Percentiles rank a stretch among this genome's conserved stretches.
Conservation (phyloP, 1,284 basidiomycete genomes). For the Sporisorium sorghi region DNA sequence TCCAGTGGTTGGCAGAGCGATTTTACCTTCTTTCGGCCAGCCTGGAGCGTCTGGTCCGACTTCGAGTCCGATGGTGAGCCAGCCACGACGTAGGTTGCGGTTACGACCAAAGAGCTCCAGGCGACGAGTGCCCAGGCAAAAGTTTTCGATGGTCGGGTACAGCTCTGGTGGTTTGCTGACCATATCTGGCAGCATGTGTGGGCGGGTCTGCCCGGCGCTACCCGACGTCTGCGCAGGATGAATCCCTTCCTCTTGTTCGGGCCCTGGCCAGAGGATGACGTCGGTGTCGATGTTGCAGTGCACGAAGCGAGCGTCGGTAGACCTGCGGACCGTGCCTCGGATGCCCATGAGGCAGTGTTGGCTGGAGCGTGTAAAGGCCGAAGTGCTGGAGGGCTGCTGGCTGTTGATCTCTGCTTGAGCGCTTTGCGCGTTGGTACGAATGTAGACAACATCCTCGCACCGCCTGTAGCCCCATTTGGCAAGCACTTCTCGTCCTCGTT, state of each 20-base stretch:
- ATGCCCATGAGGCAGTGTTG: slow-evolving; percentile 99
- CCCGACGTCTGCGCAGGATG: slow-evolving; percentile 1
- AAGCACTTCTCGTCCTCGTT: slow-evolving; percentile 88
- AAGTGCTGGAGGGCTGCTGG: slow-evolving; percentile 32
- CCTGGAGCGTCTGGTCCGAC: slow-evolving; percentile 56
- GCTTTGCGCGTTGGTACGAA: slow-evolving; percentile 83
- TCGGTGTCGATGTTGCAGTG: slow-evolving; percentile 99
- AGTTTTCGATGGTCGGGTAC: slow-evolving; percentile 95
- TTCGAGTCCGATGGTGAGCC: slow-evolving; percentile 82
- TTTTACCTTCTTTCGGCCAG: slow-evolving; percentile 21
- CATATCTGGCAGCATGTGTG: slow-evolving; percentile 73
- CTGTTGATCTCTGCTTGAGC: neutral
- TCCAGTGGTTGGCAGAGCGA: slow-evolving; percentile 20
- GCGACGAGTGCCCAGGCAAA: slow-evolving; percentile 91
- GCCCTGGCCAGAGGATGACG: slow-evolving; percentile 87
- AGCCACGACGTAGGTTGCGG: slow-evolving; percentile 82
- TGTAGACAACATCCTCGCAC: slow-evolving; percentile 97
- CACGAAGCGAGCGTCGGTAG: slow-evolving; percentile 92
- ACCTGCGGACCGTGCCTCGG: slow-evolving; percentile 91
- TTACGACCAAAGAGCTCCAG: slow-evolving; percentile 88
- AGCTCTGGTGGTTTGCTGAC: slow-evolving; percentile 91
- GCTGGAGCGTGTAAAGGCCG: slow-evolving; percentile 50
- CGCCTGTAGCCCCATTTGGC: slow-evolving; percentile 94
- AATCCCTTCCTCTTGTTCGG: slow-evolving; percentile 74
- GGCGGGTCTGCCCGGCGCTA: neutral